These are phyloP conservation scores for Orobanche coerulescens DNA, from an alignment of 257 asterid species.

Conservation along the genomic window DNA sequence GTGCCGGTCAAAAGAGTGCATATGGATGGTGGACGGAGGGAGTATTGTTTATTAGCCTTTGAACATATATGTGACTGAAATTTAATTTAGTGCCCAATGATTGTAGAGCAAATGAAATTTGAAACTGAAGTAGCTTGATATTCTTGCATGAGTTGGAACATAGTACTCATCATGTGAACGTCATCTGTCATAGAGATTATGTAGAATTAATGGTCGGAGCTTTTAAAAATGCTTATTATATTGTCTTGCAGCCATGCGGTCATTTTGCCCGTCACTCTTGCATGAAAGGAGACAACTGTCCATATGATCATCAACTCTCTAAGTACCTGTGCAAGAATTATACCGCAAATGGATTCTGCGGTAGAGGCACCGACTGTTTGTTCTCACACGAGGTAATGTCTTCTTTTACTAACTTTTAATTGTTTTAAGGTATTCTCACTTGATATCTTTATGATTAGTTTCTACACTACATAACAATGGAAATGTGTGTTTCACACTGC, in stretches of 20 bases:
- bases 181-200: background rate
- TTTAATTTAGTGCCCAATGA: background rate
- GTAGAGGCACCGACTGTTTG: conserved; percentile 74
- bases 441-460: conserved; percentile 13
- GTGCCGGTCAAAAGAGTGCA: too few relatives aligned
- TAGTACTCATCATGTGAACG: conserved; percentile 7
- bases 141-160: conserved; percentile 4
- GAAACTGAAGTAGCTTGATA: background rate
- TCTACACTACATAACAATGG: conserved; percentile 6
- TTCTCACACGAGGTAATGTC: conserved; percentile 71
- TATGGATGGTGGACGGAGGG: too few relatives aligned
- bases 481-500: conserved; percentile 6
- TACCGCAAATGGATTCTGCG: conserved; percentile 58
- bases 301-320: conserved; percentile 83
- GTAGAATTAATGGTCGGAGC: conserved; percentile 6
- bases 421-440: background rate
- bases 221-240: conserved; percentile 12
- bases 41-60: background rate
- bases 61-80: background rate
- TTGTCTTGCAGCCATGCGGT: conserved; percentile 68
- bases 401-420: conserved; percentile 17
- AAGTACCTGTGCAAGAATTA: conserved; percentile 74
- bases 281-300: conserved; percentile 96
- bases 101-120: background rate
- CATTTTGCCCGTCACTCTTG: conserved; percentile 86